Evolutionary conservation across 345 rosid species (phyloP).

Genomic region (Euphorbia tirucalli): DNA sequence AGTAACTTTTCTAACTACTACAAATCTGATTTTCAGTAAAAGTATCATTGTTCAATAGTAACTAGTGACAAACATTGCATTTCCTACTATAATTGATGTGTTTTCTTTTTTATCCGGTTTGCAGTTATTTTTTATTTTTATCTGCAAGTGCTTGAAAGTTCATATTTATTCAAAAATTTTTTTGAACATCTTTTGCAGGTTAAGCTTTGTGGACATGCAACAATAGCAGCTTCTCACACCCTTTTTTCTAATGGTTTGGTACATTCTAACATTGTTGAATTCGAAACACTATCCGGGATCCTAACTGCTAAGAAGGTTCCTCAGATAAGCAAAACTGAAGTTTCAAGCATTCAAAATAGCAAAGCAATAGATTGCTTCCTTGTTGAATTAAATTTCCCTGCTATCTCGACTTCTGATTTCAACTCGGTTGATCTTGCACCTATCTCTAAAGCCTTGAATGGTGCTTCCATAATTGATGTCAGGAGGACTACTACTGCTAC

Average conservation of each 20-base stretch:
- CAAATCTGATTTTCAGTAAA: too few relatives aligned
- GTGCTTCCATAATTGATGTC: constrained; percentile 48
- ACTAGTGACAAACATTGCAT: too few relatives aligned
- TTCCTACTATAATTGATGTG: too few relatives aligned
- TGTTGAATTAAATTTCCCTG: constrained; percentile 60
- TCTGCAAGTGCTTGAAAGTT: too few relatives aligned
- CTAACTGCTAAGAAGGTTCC: constrained; percentile 58
- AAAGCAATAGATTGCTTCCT: constrained; percentile 34
- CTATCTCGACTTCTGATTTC: constrained; percentile 32
- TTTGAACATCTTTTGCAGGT: too few relatives aligned
- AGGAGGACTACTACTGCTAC: constrained; percentile 37
- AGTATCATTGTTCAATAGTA: too few relatives aligned
- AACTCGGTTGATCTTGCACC: constrained; percentile 28
- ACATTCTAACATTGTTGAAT: constrained; percentile 53
- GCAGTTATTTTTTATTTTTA: too few relatives aligned
- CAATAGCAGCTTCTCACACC: constrained; percentile 72
- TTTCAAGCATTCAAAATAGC: constrained; percentile 25
- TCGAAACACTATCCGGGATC: constrained; percentile 61
- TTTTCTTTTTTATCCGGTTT: too few relatives aligned
- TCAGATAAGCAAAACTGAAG: constrained; percentile 14
- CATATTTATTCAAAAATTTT: too few relatives aligned
- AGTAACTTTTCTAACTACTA: too few relatives aligned
- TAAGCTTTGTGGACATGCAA: constrained; percentile 83
- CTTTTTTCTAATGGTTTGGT: constrained; percentile 56
- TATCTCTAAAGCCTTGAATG: constrained; percentile 49